Evolutionary conservation across 108 stramenopile genomes (phyloP), one percentile per base, ranked within the genome.

Genomic region (Hondaea fermentalgiana): DNA sequence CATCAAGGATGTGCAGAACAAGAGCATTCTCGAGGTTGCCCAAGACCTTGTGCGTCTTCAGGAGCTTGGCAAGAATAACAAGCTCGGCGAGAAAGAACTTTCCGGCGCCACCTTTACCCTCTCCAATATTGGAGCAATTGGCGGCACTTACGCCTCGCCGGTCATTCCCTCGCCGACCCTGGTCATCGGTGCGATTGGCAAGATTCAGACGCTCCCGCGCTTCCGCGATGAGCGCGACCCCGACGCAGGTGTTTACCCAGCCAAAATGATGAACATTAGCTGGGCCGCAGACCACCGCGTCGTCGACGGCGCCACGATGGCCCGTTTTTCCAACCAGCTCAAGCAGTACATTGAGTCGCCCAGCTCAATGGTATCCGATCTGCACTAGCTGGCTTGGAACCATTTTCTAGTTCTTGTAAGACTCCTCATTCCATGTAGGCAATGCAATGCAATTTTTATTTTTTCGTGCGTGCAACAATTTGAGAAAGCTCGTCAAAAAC

Each of bases 221-320:
- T 98, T 96, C 90, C 87, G 88, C 42, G 93, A 87, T 17, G 88
- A 93, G 60, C 6, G 16, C 51, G 23, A 88, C 5, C 49, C 28
- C 19, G 87, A 72, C 6, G 92, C 45, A 14, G 91, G 91, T 44
- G 95, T 99, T 5, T 90, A 95, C 60, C 95, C 96, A 43, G 92
- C 90, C 5, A 89, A 93, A 53, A 92, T 98, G 87, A 95, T 98
- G 94, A 90, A 95, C 59, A 95, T 98, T 8, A 96, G 96, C 5
- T 99, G 99, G 99, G 96, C 96, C 16, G 99, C 96, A 8, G 99
- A 99, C 88, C 99, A 99, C 89, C 95, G 99, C 16, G 97, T 97
- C 53, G 94, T 99, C 42, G 99, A 99, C 90, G 99, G 99, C 28
- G 98, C 97, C 57, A 98, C 97, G 51, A 94, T 99, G 92, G 92